These are phyloP conservation scores for Trichophyton verrucosum DNA, from an alignment of 2,329 filamentous ascomycete species.

Conservation along the genomic window DNA sequence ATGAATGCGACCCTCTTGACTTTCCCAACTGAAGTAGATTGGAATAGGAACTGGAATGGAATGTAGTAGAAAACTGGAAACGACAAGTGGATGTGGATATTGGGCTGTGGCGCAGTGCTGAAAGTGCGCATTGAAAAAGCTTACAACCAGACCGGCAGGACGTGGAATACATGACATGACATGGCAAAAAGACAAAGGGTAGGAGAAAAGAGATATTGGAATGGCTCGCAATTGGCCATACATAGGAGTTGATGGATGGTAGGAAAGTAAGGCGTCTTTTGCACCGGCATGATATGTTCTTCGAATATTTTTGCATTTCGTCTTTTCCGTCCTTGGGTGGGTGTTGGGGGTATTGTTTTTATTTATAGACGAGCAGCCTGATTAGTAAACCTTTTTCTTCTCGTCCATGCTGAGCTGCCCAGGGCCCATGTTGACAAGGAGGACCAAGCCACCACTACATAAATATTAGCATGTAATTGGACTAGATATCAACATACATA, in stretches of 20 bases:
- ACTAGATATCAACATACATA: background rate
- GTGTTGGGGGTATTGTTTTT: background rate
- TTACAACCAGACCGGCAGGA: background rate
- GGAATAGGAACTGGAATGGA: background rate
- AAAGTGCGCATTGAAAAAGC: no score
- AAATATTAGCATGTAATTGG: constrained; percentile 4
- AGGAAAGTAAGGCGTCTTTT: background rate
- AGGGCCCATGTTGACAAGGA: constrained; percentile 96
- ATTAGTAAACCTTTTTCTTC: constrained; percentile 99
- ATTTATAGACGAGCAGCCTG: background rate
- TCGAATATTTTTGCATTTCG: background rate
- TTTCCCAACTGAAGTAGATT: constrained; percentile 3
- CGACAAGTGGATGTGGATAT: background rate
- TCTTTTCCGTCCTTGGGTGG: background rate
- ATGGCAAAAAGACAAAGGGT: background rate
- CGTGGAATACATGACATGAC: background rate
- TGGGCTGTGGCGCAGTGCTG: background rate
- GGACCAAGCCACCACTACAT: constrained; percentile 66
- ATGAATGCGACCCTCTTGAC: background rate
- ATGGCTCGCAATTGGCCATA: background rate
- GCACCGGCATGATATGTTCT: background rate
- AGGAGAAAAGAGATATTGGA: background rate
- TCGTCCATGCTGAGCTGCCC: constrained; percentile 97
- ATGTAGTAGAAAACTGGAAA: background rate
- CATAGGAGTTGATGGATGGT: background rate